These are phyloP conservation scores for Aureobasidium sp. DNA, from an alignment of 2,329 filamentous ascomycete species.

Conservation along the genomic window DNA sequence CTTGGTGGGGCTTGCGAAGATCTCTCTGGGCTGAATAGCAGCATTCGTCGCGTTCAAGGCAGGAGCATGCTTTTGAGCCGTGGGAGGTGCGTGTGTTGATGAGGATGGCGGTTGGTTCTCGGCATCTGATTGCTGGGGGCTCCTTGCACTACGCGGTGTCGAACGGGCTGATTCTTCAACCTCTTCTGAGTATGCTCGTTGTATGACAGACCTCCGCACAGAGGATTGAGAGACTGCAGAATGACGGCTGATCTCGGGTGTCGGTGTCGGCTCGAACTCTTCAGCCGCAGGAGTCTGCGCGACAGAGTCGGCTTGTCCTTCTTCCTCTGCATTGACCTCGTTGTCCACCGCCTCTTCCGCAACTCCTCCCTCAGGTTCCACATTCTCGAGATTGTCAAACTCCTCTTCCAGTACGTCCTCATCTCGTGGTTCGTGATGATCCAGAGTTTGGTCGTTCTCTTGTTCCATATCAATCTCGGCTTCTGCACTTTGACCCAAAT, in stretches of 20 bases:
- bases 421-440: background rate
- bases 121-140: slow-evolving; percentile 61
- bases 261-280: slow-evolving; percentile 30
- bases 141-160: slow-evolving; percentile 41
- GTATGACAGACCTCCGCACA: slow-evolving; percentile 1
- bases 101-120: slow-evolving; percentile 72
- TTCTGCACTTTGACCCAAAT: background rate
- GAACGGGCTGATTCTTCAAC: slow-evolving; percentile 54
- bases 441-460: background rate
- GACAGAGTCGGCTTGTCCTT: background rate
- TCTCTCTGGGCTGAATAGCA: slow-evolving; percentile 5
- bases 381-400: slow-evolving; percentile 1
- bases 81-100: slow-evolving; percentile 12
- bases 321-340: slow-evolving; percentile 1
- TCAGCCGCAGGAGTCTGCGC: slow-evolving; percentile 21
- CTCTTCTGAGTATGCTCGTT: slow-evolving; percentile 35
- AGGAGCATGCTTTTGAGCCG: slow-evolving; percentile 18
- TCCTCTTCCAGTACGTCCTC: slow-evolving; percentile 3
- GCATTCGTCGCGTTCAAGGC: slow-evolving; percentile 24
- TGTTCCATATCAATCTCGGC: slow-evolving; percentile 1
- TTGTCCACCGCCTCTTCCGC: background rate
- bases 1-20: slow-evolving; percentile 25
- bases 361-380: background rate
- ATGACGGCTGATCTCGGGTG: slow-evolving; percentile 19
- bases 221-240: background rate